Percentiles rank a stretch among this genome's conserved stretches.
phyloP scores from a whole-genome alignment of 352 stramenopile species.

The Phytophthora pluvialis region DNA sequence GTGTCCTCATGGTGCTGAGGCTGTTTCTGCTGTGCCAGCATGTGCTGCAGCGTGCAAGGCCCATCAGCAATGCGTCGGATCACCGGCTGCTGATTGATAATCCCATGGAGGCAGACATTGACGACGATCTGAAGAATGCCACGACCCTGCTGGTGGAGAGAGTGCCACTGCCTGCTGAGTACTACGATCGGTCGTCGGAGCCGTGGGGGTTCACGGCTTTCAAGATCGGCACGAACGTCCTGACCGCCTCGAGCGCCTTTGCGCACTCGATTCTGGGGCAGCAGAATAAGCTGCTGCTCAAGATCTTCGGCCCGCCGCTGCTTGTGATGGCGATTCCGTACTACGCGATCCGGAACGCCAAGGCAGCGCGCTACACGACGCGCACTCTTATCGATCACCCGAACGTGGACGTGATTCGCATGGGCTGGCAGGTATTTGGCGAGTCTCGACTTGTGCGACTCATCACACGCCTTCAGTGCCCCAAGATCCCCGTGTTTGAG shows the following conservation, averaged over 20 bases:
- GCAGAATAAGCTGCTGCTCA: slow-evolving; percentile 71
- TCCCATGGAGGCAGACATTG: slow-evolving; percentile 87
- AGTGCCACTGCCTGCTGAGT: slow-evolving; percentile 82
- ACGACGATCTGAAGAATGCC: slow-evolving; percentile 88
- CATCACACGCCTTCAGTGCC: slow-evolving; percentile 67
- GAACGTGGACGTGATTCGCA: slow-evolving; percentile 86
- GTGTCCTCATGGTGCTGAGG: slow-evolving; percentile 83
- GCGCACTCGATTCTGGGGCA: slow-evolving; percentile 72
- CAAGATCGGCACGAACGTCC: slow-evolving; percentile 83
- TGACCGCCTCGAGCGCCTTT: slow-evolving; percentile 81
- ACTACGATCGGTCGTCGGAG: slow-evolving; percentile 86
- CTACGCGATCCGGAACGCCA: slow-evolving; percentile 78
- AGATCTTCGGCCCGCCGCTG: slow-evolving; percentile 60
- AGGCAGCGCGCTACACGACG: slow-evolving; percentile 76
- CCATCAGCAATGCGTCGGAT: slow-evolving; percentile 74
- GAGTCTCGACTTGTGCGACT: slow-evolving; percentile 78
- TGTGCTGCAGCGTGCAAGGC: slow-evolving; percentile 78
- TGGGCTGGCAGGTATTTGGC: slow-evolving; percentile 85
- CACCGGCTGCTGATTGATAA: slow-evolving; percentile 84
- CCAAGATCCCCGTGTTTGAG: slow-evolving; percentile 68
- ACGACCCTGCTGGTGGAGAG: slow-evolving; percentile 80
- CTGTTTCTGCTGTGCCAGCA: slow-evolving; percentile 86
- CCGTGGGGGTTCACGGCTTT: slow-evolving; percentile 81
- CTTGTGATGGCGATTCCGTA: slow-evolving; percentile 81
- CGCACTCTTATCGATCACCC: slow-evolving; percentile 83